Conservation (phyloP, 805 yeast species). For the Peterozyma toletana region DNA sequence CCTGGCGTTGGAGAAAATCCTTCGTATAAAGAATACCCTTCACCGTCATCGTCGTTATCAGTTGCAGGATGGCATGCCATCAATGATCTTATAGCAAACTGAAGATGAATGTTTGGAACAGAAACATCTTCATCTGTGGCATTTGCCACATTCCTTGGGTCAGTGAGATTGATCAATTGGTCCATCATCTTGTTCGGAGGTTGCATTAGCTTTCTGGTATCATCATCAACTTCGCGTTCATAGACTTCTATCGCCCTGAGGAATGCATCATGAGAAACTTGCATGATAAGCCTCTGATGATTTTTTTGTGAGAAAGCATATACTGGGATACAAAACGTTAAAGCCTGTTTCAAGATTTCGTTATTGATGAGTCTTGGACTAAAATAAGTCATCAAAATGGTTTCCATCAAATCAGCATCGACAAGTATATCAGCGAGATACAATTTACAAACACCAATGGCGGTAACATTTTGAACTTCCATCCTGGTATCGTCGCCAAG, state of each 20-base stretch:
- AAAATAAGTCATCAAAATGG: conserved; percentile 67
- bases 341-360: conserved; percentile 65
- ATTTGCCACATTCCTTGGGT: conserved; percentile 60
- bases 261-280: conserved; percentile 61
- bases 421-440: conserved; percentile 68
- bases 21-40: background rate
- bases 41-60: background rate
- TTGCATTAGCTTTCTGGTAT: conserved; percentile 18
- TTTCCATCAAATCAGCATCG: conserved; percentile 66
- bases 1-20: no score
- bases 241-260: conserved; percentile 42
- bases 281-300: conserved; percentile 63
- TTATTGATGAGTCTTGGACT: conserved; percentile 59
- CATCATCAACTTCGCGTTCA: conserved; percentile 25
- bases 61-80: background rate
- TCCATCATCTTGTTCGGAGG: conserved; percentile 52
- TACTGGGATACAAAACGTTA: conserved; percentile 84
- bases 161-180: conserved; percentile 80
- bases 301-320: conserved; percentile 68
- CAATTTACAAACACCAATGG: conserved; percentile 81
- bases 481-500: conserved; percentile 51
- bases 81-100: conserved; percentile 31
- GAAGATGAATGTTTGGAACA: conserved; percentile 45
- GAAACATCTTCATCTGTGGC: conserved; percentile 31
- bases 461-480: conserved; percentile 69